Evolutionary conservation across 345 rosid species (phyloP).

Genomic region (Pseudoturritis turrita): DNA sequence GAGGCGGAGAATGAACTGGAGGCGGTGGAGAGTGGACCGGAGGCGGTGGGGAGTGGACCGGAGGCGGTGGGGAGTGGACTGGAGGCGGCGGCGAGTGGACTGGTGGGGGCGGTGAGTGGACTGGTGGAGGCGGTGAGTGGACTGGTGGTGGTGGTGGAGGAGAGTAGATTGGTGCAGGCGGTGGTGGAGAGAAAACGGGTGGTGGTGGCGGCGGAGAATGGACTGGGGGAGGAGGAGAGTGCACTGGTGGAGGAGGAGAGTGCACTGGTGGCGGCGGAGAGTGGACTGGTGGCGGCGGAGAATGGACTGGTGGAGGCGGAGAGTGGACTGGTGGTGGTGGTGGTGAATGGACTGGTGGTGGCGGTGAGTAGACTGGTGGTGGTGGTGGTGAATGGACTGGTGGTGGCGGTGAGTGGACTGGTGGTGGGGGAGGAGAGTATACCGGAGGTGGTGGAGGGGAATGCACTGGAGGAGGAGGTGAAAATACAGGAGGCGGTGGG

Average conservation of each 20-base stretch:
- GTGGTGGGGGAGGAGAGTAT: background rate
- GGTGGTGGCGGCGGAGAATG: slow-evolving; percentile 16
- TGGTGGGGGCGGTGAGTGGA: slow-evolving; percentile 23
- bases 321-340: background rate
- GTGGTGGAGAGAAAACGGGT: slow-evolving; percentile 14
- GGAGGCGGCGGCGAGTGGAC: slow-evolving; percentile 16
- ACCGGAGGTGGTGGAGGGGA: slow-evolving; percentile 21
- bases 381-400: slow-evolving; percentile 2
- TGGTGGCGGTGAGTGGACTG: background rate
- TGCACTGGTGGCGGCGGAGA: background rate
- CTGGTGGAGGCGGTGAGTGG: slow-evolving; percentile 18
- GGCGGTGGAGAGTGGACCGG: slow-evolving; percentile 23
- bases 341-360: too few species aligned
- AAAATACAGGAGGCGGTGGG: slow-evolving; percentile 1
- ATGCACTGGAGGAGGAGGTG: slow-evolving; percentile 6
- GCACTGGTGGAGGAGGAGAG: slow-evolving; percentile 14
- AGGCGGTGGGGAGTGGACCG: slow-evolving; percentile 9
- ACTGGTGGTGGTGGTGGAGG: slow-evolving; percentile 25
- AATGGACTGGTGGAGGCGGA: background rate
- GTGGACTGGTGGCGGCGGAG: slow-evolving; percentile 7
- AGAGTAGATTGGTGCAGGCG: slow-evolving; percentile 18
- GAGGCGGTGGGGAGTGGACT: slow-evolving; percentile 15
- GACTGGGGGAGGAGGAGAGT: slow-evolving; percentile 13
- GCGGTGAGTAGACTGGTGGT: background rate
- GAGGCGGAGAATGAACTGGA: slow-evolving; percentile 21